phyloP scores from a whole-genome alignment of 139 green algal genomes.

The Closterium sp. region DNA sequence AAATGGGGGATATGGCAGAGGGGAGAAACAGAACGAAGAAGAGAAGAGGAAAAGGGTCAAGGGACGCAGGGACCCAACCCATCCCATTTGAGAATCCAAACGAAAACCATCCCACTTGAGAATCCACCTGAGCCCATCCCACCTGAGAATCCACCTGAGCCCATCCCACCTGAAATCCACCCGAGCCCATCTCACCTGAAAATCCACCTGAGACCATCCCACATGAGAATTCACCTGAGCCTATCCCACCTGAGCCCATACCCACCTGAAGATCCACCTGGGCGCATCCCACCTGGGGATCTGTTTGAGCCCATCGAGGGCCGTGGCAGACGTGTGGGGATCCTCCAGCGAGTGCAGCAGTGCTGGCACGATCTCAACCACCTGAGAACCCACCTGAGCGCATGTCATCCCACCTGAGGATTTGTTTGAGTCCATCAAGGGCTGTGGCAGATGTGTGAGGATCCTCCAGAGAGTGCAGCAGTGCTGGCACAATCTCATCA shows the following conservation, averaged over 20 bases:
- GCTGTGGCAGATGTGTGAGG: slow-evolving; percentile 16
- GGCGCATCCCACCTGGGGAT: slow-evolving; percentile 38
- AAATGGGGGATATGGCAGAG: too few relatives aligned
- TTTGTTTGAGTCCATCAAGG: slow-evolving; percentile 56
- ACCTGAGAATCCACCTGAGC: too few relatives aligned
- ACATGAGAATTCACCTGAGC: not conserved
- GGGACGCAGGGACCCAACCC: too few relatives aligned
- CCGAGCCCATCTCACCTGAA: not conserved
- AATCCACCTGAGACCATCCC: not conserved
- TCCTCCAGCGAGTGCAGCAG: slow-evolving; percentile 40
- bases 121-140: not conserved
- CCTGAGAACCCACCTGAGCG: not conserved
- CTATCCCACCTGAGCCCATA: slow-evolving; percentile 31
- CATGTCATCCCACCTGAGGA: slow-evolving; percentile 41
- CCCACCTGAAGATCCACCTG: too few relatives aligned
- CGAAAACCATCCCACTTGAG: too few relatives aligned
- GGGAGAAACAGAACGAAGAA: too few relatives aligned
- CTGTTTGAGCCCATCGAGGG: slow-evolving; percentile 56
- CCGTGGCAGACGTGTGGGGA: slow-evolving; percentile 13
- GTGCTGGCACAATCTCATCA: slow-evolving; percentile 71
- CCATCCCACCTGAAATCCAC: too few relatives aligned
- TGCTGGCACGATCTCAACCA: slow-evolving; percentile 65
- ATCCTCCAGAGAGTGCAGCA: slow-evolving; percentile 41
- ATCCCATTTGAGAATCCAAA: too few relatives aligned
- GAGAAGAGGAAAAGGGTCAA: too few relatives aligned